Base-by-base conservation (phyloP, 2,329 filamentous ascomycete species). In the Fusarium aywerte region DNA sequence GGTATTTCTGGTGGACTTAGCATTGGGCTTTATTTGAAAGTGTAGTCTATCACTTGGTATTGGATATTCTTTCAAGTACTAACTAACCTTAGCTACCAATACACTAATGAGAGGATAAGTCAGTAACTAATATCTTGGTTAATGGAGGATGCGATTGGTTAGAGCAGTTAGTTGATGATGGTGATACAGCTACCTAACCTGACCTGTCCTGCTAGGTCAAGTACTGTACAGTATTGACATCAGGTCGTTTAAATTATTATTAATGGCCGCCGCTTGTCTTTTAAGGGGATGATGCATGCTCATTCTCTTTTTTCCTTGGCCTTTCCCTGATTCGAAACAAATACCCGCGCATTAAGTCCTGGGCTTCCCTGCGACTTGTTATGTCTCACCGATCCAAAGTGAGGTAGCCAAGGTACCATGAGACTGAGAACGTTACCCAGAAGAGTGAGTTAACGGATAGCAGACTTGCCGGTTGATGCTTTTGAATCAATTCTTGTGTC, bases 251-350 rank as follows among this genome's bases (percentile, higher is more conserved):
- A 43, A 29, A 43, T 29, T 29, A 25, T 43, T 43, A 20, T 43
- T 35, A 39, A 42, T 49, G 21, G 32, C 33, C 27, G 56, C n/a
- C 20, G 35, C 38, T 27, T 60, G 36, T 45, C 39, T 38, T n/a
- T 23, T 38, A 52, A 49, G 48, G 51, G 59, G 27, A 27, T 27
- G 47, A 60, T 35, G 23, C 58, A n/a, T 43, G 20, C 45, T 49
- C 21, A 18, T 18, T n/a, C 9, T 25, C 45, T 38, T 31, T 36
- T 18, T 61, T 27, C 45, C 27, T 61, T 54, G 18, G 32, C 31
- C 65, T 60, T 62, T 68, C 23, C 65, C 55, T 64, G 60, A 68
- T 67, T 67, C 32, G 65, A 65, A 55, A 61, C 36, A 52, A 58
- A 61, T 38, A 56, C 43, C 64, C 60, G 52, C 63, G 59, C 60